phyloP scores from a whole-genome alignment of 495 filamentous ascomycete species.

The Entonaema liquescens region DNA sequence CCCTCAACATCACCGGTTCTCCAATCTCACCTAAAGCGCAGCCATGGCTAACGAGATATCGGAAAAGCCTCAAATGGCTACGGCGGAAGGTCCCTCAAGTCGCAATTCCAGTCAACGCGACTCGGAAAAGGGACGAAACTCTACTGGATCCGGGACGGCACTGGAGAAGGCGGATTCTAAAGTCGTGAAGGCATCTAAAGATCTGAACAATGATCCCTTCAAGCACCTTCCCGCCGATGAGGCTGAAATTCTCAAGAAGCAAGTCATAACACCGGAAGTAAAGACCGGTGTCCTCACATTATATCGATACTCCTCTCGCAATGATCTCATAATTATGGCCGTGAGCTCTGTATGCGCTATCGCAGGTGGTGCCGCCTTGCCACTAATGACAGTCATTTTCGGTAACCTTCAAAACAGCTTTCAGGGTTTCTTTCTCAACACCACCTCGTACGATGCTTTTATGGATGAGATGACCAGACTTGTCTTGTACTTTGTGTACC shows the following conservation, averaged over 20 bases:
- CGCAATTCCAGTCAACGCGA: constrained; percentile 48
- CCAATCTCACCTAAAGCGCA: neutral
- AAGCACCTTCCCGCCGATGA: constrained; percentile 63
- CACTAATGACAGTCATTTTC: constrained; percentile 89
- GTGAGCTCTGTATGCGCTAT: constrained; percentile 74
- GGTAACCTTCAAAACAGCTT: constrained; percentile 79
- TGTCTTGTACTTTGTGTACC: constrained; percentile 89
- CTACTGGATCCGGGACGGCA: constrained; percentile 14
- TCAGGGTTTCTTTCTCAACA: constrained; percentile 65
- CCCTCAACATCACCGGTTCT: neutral
- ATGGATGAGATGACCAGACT: constrained; percentile 65
- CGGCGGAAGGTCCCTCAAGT: constrained; percentile 30
- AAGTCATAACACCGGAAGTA: constrained; percentile 73
- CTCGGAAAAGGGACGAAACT: constrained; percentile 34
- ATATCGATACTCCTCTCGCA: constrained; percentile 80
- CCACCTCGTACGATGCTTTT: constrained; percentile 63
- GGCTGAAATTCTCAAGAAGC: constrained; percentile 61
- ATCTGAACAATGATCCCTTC: constrained; percentile 59
- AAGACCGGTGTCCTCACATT: constrained; percentile 72
- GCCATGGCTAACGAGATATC: constrained; percentile 42
- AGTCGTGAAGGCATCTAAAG: constrained; percentile 44
- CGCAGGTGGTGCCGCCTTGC: constrained; percentile 80
- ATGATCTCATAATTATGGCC: constrained; percentile 76
- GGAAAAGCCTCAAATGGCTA: constrained; percentile 43
- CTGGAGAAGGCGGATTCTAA: constrained; percentile 63